Base-by-base conservation (phyloP, 202 grass and related monocot species). In the Zizania palustris region DNA sequence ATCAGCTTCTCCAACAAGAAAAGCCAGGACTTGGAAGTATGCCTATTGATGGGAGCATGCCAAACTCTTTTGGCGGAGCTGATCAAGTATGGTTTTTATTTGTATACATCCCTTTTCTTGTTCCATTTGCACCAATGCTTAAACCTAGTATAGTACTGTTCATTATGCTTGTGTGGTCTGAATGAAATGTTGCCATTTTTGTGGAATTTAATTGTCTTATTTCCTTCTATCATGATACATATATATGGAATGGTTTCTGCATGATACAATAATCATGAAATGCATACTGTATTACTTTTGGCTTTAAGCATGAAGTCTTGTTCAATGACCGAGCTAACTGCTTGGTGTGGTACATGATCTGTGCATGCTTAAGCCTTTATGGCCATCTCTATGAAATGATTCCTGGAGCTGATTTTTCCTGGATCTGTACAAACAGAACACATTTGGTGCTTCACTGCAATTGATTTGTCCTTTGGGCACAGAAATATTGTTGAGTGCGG, bases 1-100 rank as follows among this genome's bases (percentile, higher is more conserved):
- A 88, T 77, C 96, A 91, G 53, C 78, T 93, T 71, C 91, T 90
- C 54, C 92, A 87, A 80, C 95, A 89, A 85, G 96, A 96, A 53
- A 99, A 96, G 61, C 40, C 82, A 50, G 87, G 80, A 73, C 74
- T 89, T 59, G 92, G 85, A 62, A 99, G 63, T 82, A 85, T 90
- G 63, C 81, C 90, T 72, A 85, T 91, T 87, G 96, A 99, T 45
- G 88, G 96, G 45, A 82, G 83, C 78, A 85, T 95, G 69, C 72
- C 83, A 44, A 89, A 88, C 80, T 93, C 89, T 67, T 93, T 90
- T 45, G 83, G 73, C 58, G 91, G 87, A 83, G 67, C 65, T 73
- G 96, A 99, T 74, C 96, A 96, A 85, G 96, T 99, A 73, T 57
- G 38, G 1, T 55, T 80, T 55, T 73, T 44, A 60, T 21, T 86